phyloP scores from a whole-genome alignment of 352 stramenopile genomes.

The Phytophthora pseudosyringae region DNA sequence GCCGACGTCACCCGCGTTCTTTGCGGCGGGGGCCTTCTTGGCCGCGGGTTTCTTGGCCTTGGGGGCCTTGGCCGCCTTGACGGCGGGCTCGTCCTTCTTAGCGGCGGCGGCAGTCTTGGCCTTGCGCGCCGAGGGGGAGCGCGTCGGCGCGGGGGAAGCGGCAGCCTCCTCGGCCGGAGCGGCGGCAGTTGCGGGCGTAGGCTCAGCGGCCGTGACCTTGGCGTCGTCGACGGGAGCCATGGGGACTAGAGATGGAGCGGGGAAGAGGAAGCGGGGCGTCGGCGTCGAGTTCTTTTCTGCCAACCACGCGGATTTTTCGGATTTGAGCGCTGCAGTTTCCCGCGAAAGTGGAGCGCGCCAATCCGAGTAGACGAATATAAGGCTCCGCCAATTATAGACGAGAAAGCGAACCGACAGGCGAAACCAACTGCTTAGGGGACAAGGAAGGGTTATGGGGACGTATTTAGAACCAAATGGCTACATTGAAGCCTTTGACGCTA shows the following conservation, averaged over 20 bases:
- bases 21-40: conserved; percentile 47
- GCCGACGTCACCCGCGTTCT: conserved; percentile 48
- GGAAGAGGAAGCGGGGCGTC: conserved; percentile 19
- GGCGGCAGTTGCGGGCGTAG: conserved; percentile 32
- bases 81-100: conserved; percentile 33
- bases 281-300: conserved; percentile 58
- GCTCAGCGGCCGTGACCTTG: conserved; percentile 56
- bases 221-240: conserved; percentile 60
- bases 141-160: conserved; percentile 32
- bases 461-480: conserved; percentile 26
- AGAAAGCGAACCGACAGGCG: conserved; percentile 17
- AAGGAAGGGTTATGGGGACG: conserved; percentile 20
- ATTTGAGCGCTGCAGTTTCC: conserved; percentile 32
- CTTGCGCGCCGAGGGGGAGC: conserved; percentile 65
- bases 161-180: conserved; percentile 25
- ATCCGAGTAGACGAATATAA: conserved; percentile 4
- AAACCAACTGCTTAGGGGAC: conserved; percentile 38
- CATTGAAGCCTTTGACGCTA: background rate
- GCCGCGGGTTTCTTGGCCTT: conserved; percentile 67
- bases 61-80: conserved; percentile 43
- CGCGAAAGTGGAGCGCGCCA: conserved; percentile 28
- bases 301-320: conserved; percentile 32
- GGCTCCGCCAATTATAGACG: conserved; percentile 43
- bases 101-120: conserved; percentile 62
- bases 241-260: background rate